phyloP scores from a whole-genome alignment of 2,329 filamentous ascomycete species.

The Claviceps arundinis region DNA sequence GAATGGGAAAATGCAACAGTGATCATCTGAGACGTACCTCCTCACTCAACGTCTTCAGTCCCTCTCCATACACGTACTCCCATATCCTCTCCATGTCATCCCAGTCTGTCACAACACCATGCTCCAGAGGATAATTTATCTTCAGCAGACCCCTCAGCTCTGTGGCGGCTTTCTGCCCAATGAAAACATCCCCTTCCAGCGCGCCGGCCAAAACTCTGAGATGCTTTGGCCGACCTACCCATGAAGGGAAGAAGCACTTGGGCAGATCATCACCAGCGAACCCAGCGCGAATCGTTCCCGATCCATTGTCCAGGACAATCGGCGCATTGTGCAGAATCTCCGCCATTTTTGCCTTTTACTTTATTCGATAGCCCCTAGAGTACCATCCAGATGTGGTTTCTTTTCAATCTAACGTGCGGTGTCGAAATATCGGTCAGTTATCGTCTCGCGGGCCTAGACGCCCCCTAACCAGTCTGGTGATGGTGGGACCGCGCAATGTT shows the following conservation, averaged over 20 bases:
- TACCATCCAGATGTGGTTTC: neutral
- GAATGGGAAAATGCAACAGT: neutral
- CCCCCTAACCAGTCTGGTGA: slow-evolving; percentile 1
- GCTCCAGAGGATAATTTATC: slow-evolving; percentile 89
- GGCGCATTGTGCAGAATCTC: slow-evolving; percentile 83
- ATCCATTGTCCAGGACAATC: slow-evolving; percentile 98
- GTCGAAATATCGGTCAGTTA: neutral
- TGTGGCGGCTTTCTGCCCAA: slow-evolving; percentile 76
- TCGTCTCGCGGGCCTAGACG: neutral
- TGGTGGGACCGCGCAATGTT: neutral
- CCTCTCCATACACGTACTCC: slow-evolving; percentile 94
- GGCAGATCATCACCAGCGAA: slow-evolving; percentile 94
- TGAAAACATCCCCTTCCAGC: slow-evolving; percentile 92
- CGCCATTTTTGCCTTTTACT: slow-evolving; percentile 27
- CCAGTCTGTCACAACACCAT: slow-evolving; percentile 98
- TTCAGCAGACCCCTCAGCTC: slow-evolving; percentile 87
- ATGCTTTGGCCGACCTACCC: slow-evolving; percentile 93
- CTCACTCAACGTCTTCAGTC: slow-evolving; percentile 91
- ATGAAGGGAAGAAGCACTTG: slow-evolving; percentile 95
- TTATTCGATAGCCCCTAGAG: neutral
- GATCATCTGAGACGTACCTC: slow-evolving; percentile 44
- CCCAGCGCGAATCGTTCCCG: slow-evolving; percentile 89
- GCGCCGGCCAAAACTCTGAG: slow-evolving; percentile 89
- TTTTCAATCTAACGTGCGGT: neutral
- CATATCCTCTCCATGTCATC: slow-evolving; percentile 99